phyloP scores from a whole-genome alignment of 2,329 filamentous ascomycete genomes.

The Coniochaeta sp. region DNA sequence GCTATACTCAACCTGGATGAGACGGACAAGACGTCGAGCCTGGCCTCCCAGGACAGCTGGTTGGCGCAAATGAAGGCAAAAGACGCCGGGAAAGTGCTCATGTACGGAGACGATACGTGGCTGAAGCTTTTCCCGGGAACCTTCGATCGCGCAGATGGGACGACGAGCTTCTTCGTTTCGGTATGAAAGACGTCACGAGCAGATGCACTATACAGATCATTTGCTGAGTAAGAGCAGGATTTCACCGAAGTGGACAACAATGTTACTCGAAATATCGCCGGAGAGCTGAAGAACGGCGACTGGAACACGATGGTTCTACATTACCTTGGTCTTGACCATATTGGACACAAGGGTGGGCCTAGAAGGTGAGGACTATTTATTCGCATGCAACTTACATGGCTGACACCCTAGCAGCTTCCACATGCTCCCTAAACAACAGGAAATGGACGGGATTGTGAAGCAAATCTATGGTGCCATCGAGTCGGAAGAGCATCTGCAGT shows the following conservation, averaged over 20 bases:
- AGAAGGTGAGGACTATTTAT: conserved; percentile 45
- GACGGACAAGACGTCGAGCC: conserved; percentile 80
- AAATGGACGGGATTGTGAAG: conserved; percentile 83
- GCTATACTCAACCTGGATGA: conserved; percentile 96
- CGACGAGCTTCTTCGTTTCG: conserved; percentile 96
- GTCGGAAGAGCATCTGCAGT: conserved; percentile 59
- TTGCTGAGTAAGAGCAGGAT: conserved; percentile 49
- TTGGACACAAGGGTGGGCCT: conserved; percentile 92
- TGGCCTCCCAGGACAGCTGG: conserved; percentile 91
- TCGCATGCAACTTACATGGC: background rate
- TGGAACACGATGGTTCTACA: conserved; percentile 95
- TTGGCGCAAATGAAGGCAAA: conserved; percentile 82
- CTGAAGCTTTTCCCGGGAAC: conserved; percentile 88
- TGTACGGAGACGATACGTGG: conserved; percentile 99
- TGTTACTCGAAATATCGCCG: conserved; percentile 81
- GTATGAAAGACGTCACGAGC: conserved; percentile 40
- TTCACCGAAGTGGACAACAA: conserved; percentile 98
- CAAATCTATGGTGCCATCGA: conserved; percentile 72
- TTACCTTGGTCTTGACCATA: conserved; percentile 93
- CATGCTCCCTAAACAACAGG: conserved; percentile 86
- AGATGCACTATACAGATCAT: background rate
- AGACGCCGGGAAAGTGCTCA: conserved; percentile 66
- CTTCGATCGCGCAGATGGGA: conserved; percentile 84
- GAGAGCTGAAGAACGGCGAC: conserved; percentile 68
- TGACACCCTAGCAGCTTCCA: conserved; percentile 51